Percentiles rank a stretch among this genome's conserved stretches.
Conservation (phyloP, 148 eudicot species). For the Polygonum aviculare region DNA sequence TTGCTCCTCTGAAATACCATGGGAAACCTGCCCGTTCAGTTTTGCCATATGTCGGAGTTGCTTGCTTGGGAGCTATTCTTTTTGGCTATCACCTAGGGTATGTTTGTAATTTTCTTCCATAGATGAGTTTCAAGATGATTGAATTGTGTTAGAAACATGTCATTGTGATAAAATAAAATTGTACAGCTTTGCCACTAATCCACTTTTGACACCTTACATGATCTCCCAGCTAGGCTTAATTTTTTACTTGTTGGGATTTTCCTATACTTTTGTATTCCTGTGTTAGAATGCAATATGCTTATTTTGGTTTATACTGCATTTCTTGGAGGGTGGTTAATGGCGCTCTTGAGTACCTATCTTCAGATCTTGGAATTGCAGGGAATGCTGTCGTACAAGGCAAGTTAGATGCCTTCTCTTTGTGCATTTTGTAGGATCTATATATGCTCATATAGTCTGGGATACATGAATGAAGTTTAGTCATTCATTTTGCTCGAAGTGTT, state of each 20-base stretch:
- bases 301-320: slow-evolving; percentile 1
- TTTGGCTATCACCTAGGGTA: slow-evolving; percentile 99
- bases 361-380: slow-evolving; percentile 85
- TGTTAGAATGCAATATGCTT: not conserved
- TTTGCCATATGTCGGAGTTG: slow-evolving; percentile 91
- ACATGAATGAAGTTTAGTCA: not conserved
- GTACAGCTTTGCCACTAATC: not conserved
- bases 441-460: not conserved
- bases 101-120: slow-evolving; percentile 9
- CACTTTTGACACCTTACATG: not conserved
- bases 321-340: slow-evolving; percentile 90
- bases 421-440: not conserved
- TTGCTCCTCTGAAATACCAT: slow-evolving; percentile 39
- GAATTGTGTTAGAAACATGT: not conserved
- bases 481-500: not conserved
- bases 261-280: not conserved
- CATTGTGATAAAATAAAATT: not conserved
- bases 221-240: not conserved
- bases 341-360: slow-evolving; percentile 79
- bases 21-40: slow-evolving; percentile 76
- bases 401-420: not conserved
- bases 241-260: not conserved
- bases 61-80: slow-evolving; percentile 93
- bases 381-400: slow-evolving; percentile 86
- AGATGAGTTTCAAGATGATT: not conserved